Percentiles rank a stretch among this genome's conserved stretches.
These are phyloP conservation scores for Phlyctochytrium planicorne DNA, from an alignment of 192 early-diverging fungal species.

Conservation along the genomic window DNA sequence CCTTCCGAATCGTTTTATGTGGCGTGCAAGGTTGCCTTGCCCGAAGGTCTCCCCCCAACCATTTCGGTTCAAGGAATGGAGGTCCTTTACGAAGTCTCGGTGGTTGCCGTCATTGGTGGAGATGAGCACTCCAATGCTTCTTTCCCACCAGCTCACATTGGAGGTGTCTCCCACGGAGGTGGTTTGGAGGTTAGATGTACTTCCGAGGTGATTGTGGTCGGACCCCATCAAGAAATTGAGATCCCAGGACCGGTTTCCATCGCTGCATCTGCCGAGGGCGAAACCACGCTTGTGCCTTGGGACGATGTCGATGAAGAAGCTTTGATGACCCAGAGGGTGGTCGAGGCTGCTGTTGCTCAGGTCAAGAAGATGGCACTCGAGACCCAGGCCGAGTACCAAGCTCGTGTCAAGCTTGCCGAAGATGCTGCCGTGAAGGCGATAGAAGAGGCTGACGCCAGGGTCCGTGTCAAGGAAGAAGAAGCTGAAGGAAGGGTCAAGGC, in stretches of 20 bases:
- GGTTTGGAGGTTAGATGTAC: neutral
- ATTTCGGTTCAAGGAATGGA: slow-evolving; percentile 5
- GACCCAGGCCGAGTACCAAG: slow-evolving; percentile 7
- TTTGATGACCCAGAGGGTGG: neutral
- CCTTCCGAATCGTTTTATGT: neutral
- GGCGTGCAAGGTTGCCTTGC: slow-evolving; percentile 5
- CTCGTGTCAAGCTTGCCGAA: neutral
- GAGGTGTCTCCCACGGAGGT: neutral
- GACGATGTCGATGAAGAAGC: slow-evolving; percentile 10
- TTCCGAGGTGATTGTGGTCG: neutral
- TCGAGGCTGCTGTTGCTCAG: slow-evolving; percentile 7
- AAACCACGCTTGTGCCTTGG: no score
- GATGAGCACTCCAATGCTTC: neutral
- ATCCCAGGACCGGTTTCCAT: no score
- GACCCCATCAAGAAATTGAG: neutral
- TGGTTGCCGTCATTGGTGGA: slow-evolving; percentile 4
- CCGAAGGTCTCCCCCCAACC: slow-evolving; percentile 3
- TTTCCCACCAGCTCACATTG: neutral
- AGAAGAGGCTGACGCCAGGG: neutral
- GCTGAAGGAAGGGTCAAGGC: neutral
- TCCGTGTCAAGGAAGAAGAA: neutral
- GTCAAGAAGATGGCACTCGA: slow-evolving; percentile 10
- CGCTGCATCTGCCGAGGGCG: no score
- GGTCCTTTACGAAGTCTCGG: slow-evolving; percentile 1
- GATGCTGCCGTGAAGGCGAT: neutral